Conservation (phyloP, 169 alveolate genomes). For the Eimeria acervulina region DNA sequence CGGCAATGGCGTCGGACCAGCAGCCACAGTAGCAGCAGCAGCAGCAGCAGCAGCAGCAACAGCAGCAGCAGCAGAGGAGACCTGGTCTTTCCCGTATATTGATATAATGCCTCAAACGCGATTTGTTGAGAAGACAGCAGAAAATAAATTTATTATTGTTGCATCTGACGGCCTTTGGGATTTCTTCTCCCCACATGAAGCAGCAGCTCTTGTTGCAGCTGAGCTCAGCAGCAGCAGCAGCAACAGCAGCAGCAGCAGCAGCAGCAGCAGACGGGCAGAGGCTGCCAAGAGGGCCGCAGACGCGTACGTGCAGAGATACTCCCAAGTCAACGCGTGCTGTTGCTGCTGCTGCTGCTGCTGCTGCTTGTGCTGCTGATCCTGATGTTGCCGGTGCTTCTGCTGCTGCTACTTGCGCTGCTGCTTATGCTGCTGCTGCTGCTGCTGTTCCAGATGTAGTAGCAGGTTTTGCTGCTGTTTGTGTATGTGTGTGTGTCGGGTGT, state of each 20-base stretch:
- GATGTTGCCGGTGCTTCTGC: not conserved
- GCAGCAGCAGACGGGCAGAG: not conserved
- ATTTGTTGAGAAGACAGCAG: constrained; percentile 51
- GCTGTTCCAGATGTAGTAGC: not conserved
- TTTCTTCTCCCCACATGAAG: constrained; percentile 83
- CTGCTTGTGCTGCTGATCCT: not conserved
- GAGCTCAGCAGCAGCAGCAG: constrained; percentile 60
- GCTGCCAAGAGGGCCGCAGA: constrained; percentile 3
- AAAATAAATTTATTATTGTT: constrained; percentile 85
- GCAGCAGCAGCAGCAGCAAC: constrained; percentile 3
- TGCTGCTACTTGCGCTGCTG: not conserved
- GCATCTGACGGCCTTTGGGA: constrained; percentile 89
- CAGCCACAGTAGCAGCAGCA: constrained; percentile 38
- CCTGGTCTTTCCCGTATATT: constrained; percentile 87
- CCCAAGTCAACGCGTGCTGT: not conserved
- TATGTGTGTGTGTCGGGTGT: not conserved
- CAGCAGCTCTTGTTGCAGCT: constrained; percentile 43
- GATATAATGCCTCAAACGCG: constrained; percentile 85
- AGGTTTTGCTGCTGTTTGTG: not conserved
- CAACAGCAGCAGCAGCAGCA: constrained; percentile 17
- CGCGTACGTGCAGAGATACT: not conserved
- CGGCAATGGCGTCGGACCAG: not conserved
- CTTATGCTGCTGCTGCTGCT: not conserved
- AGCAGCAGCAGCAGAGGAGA: constrained; percentile 28
- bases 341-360: constrained; percentile 47